These are phyloP conservation scores for Lactarius tabidus DNA, from an alignment of 768 basidiomycete genomes.

Conservation along the genomic window DNA sequence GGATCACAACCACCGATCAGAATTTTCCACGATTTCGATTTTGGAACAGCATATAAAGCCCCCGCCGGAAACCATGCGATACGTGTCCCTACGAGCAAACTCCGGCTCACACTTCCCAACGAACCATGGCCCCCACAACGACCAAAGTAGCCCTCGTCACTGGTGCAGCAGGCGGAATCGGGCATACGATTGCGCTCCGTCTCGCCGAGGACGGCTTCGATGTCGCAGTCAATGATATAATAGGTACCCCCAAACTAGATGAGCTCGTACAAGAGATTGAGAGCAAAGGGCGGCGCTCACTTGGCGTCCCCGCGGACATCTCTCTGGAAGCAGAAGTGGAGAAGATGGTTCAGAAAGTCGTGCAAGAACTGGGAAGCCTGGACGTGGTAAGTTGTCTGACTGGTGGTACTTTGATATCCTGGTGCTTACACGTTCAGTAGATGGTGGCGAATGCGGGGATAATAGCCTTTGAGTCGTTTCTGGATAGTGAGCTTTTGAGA, in stretches of 20 bases:
- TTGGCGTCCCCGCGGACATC: constrained; percentile 15
- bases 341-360: constrained; percentile 10
- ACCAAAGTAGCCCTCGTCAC: constrained; percentile 26
- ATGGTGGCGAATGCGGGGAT: constrained; percentile 25
- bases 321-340: constrained; percentile 12
- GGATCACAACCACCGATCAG: too few relatives aligned
- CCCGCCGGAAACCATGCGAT: not conserved
- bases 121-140: not conserved
- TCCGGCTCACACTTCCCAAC: not conserved
- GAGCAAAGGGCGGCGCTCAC: constrained; percentile 10
- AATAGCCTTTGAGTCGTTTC: not conserved
- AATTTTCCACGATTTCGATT: too few relatives aligned
- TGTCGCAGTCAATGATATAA: constrained; percentile 24
- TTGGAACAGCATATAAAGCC: not conserved
- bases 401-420: too few relatives aligned
- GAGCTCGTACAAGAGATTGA: constrained; percentile 5
- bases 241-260: constrained; percentile 1
- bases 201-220: constrained; percentile 27
- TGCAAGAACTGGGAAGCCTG: constrained; percentile 15
- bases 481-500: constrained; percentile 4
- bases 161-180: constrained; percentile 26
- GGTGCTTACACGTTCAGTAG: not conserved
- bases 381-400: constrained; percentile 16
- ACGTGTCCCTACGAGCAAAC: not conserved
- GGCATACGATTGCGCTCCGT: constrained; percentile 25